Evolutionary conservation across 176 grass and related monocot species (phyloP).

Genomic region (Rhynchospora pubera): DNA sequence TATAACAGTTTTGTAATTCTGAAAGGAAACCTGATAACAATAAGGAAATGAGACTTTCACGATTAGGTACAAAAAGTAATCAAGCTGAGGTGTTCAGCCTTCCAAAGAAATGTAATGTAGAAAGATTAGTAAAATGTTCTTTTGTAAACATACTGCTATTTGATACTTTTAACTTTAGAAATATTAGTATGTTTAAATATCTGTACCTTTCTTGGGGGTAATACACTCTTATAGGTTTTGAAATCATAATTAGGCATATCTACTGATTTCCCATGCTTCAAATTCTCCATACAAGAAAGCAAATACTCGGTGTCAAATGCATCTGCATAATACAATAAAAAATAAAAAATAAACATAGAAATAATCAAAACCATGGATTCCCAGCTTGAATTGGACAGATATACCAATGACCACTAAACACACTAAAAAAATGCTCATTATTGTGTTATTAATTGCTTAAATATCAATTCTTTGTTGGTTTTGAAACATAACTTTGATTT

Average conservation of each 20-base stretch:
- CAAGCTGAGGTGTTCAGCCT: not conserved
- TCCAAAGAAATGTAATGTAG: not conserved
- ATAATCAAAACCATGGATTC: not conserved
- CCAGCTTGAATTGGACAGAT: not conserved
- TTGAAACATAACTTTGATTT: not conserved
- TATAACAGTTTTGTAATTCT: constrained; percentile 2
- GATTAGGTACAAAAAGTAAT: not conserved
- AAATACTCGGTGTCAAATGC: constrained; percentile 81
- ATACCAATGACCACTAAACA: not conserved
- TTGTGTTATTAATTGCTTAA: not conserved
- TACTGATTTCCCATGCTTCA: constrained; percentile 67
- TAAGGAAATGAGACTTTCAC: not conserved
- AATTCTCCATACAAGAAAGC: constrained; percentile 65
- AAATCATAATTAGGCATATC: constrained; percentile 88
- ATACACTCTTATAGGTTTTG: constrained; percentile 70
- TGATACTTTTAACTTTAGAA: not conserved
- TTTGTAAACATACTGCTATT: not conserved
- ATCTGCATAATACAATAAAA: constrained; percentile 50
- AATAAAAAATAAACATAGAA: not conserved
- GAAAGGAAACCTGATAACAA: constrained; percentile 16
- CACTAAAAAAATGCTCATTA: not conserved
- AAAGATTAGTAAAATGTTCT: not conserved
- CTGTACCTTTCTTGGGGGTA: constrained; percentile 61
- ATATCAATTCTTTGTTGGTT: not conserved
- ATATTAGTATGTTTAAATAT: constrained; percentile 6